These are phyloP conservation scores for Pholiota conissans DNA, from an alignment of 768 basidiomycete species.

Conservation along the genomic window DNA sequence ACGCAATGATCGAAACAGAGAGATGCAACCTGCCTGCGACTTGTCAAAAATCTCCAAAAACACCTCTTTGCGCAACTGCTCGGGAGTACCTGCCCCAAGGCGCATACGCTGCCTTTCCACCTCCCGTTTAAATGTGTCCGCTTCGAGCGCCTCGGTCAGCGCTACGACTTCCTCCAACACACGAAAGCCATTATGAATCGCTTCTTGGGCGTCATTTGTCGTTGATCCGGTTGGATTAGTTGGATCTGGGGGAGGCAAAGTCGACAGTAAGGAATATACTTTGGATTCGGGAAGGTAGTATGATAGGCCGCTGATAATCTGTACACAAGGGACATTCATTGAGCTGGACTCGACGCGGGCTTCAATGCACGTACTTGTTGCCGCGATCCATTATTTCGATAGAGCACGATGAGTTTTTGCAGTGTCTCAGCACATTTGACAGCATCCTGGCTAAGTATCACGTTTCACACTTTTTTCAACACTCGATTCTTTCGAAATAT, in stretches of 20 bases:
- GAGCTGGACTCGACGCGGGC: neutral
- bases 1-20: neutral
- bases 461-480: neutral
- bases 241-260: constrained; percentile 73
- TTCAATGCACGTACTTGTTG: constrained; percentile 45
- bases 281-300: constrained; percentile 76
- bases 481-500: neutral
- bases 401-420: constrained; percentile 72
- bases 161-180: constrained; percentile 70
- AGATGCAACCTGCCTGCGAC: constrained; percentile 51
- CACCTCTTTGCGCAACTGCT: constrained; percentile 62
- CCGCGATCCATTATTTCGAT: constrained; percentile 58
- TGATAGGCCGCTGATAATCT: constrained; percentile 70
- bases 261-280: constrained; percentile 58
- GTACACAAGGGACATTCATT: neutral
- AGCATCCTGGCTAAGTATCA: constrained; percentile 59
- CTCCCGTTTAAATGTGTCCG: constrained; percentile 56
- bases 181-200: constrained; percentile 70
- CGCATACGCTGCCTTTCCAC: constrained; percentile 78
- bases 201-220: constrained; percentile 54
- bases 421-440: constrained; percentile 79
- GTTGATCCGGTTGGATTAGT: constrained; percentile 69
- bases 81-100: constrained; percentile 63
- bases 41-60: constrained; percentile 59
- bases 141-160: constrained; percentile 66